phyloP scores from a whole-genome alignment of 768 basidiomycete genomes.

The Lepiota brunneoincarnata region DNA sequence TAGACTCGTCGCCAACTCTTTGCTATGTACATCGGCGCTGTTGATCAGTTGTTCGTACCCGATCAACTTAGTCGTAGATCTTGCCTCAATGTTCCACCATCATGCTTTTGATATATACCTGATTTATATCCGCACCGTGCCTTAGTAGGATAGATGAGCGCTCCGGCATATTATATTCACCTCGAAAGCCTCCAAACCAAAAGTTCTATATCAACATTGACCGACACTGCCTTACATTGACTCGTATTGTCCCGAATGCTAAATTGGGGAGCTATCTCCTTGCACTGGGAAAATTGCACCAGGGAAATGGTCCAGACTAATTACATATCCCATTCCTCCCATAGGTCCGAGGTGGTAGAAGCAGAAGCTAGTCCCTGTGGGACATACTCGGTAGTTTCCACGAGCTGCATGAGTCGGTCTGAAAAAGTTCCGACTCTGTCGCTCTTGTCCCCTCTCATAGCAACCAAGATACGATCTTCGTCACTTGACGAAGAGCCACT shows the following conservation, averaged over 20 bases:
- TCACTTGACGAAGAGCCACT: slow-evolving; percentile 28
- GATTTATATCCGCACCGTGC: no score
- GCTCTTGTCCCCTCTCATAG: slow-evolving; percentile 58
- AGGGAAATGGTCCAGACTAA: background rate
- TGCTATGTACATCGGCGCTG: background rate
- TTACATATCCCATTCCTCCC: slow-evolving; percentile 79
- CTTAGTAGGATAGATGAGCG: no score
- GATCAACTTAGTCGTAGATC: no score
- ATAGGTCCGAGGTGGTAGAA: slow-evolving; percentile 33
- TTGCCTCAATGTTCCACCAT: no score
- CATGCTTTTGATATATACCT: no score
- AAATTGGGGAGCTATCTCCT: no score
- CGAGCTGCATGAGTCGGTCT: slow-evolving; percentile 65
- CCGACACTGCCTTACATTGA: no score
- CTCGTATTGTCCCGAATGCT: no score
- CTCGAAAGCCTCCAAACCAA: no score
- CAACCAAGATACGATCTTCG: slow-evolving; percentile 53
- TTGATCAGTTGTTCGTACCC: no score
- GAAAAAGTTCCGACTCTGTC: slow-evolving; percentile 50
- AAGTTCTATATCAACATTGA: no score
- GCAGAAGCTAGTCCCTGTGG: slow-evolving; percentile 25
- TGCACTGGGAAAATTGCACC: background rate
- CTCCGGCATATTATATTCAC: background rate
- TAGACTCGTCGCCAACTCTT: background rate
- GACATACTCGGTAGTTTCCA: slow-evolving; percentile 62